Evolutionary conservation across 2,329 filamentous ascomycete genomes (phyloP).

Genomic region (Phialophora macrospora): DNA sequence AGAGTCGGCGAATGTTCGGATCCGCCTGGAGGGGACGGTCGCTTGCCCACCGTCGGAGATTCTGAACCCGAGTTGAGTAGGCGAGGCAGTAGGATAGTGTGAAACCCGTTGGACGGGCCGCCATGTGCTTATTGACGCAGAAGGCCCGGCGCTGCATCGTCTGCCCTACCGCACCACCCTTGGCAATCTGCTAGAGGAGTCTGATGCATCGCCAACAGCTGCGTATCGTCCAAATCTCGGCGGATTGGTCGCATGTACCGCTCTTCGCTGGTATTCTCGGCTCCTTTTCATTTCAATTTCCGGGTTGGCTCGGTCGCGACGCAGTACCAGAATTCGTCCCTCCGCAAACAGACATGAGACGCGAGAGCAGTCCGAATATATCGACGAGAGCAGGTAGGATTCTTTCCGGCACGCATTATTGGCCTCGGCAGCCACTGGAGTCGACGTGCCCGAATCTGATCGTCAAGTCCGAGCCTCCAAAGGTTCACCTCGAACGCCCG

Average conservation of each 20-base stretch:
- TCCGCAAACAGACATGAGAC: background rate
- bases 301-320: background rate
- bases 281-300: background rate
- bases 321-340: background rate
- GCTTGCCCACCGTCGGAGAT: background rate
- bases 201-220: background rate
- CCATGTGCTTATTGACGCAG: background rate
- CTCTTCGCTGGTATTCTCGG: background rate
- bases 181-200: background rate
- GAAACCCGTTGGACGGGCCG: no score
- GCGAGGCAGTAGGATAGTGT: background rate
- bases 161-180: background rate
- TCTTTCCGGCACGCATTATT: background rate
- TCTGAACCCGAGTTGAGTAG: no score
- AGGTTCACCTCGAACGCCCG: background rate
- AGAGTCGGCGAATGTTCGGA: background rate
- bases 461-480: background rate
- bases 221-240: background rate
- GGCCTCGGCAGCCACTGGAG: background rate
- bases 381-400: background rate
- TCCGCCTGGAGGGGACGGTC: no score
- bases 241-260: background rate
- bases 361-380: background rate
- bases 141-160: background rate
- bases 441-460: background rate